A percentile compares a stretch with the other conserved stretches of the same genome.
Evolutionary conservation across 2,329 filamentous ascomycete genomes (phyloP).

Genomic region (Calonectria montana): DNA sequence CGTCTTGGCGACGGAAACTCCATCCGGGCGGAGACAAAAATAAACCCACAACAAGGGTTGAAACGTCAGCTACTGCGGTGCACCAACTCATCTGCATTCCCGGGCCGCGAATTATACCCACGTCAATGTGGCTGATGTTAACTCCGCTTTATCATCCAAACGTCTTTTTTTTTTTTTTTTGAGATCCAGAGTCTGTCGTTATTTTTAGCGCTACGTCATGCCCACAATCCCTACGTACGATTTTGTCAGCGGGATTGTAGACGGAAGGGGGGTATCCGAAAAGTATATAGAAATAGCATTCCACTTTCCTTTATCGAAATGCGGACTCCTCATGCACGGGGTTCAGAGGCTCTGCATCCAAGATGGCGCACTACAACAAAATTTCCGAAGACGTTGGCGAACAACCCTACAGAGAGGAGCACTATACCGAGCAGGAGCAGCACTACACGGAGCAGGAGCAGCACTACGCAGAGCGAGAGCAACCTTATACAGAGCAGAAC

Average conservation of each 20-base stretch:
- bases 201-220: conserved; percentile 1
- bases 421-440: too few species aligned
- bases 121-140: not conserved
- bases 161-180: too few species aligned
- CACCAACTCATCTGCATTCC: not conserved
- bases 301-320: not conserved
- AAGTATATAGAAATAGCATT: not conserved
- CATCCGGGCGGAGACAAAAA: not conserved
- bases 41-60: not conserved
- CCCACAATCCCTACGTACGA: not conserved
- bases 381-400: not conserved
- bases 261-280: not conserved
- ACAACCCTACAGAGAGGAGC: not conserved
- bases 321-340: not conserved
- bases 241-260: not conserved
- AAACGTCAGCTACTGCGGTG: not conserved
- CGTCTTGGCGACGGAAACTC: not conserved
- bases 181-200: not conserved
- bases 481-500: not conserved
- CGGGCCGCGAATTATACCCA: conserved; percentile 5
- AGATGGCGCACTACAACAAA: not conserved
- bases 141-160: not conserved
- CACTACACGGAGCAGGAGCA: too few species aligned
- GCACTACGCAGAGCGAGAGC: too few species aligned
- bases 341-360: not conserved